A percentile compares a stretch with the other conserved stretches of the same genome.
These are phyloP conservation scores for Pestalotiopsis sp. DNA, from an alignment of 2,329 filamentous ascomycete genomes.

Conservation along the genomic window DNA sequence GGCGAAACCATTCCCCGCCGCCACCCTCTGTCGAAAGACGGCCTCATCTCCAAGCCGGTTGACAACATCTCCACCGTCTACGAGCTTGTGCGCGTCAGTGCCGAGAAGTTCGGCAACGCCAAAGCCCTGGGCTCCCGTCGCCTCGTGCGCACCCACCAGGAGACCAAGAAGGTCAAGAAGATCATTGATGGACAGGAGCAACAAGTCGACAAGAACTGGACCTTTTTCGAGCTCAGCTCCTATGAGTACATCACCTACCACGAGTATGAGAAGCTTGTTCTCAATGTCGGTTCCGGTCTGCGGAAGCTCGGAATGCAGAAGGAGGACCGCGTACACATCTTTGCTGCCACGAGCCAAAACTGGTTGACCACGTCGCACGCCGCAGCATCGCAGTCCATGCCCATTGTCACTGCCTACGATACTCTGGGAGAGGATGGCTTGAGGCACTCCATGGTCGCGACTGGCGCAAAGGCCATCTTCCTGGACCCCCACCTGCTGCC, in stretches of 20 bases:
- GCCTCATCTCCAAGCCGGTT: conserved; percentile 62
- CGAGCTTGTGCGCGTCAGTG: conserved; percentile 73
- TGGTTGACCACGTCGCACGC: conserved; percentile 56
- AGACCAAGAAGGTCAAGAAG: conserved; percentile 91
- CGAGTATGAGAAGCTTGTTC: conserved; percentile 73
- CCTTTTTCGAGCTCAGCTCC: conserved; percentile 80
- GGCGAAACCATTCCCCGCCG: conserved; percentile 79
- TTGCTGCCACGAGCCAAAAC: conserved; percentile 69
- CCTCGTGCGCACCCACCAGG: conserved; percentile 76
- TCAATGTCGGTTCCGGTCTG: conserved; percentile 71
- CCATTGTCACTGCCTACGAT: conserved; percentile 79
- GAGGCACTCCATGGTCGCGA: conserved; percentile 71
- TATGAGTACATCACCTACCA: conserved; percentile 79
- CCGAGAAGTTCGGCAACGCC: conserved; percentile 66
- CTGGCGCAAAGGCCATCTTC: conserved; percentile 72
- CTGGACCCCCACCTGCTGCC: conserved; percentile 73
- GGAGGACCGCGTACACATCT: conserved; percentile 76
- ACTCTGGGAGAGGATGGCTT: conserved; percentile 75
- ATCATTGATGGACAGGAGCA: conserved; percentile 78
- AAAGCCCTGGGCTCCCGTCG: conserved; percentile 72
- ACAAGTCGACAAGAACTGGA: conserved; percentile 86
- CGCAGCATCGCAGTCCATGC: conserved; percentile 73
- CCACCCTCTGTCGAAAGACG: conserved; percentile 63
- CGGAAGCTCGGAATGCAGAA: conserved; percentile 72
- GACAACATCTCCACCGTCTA: conserved; percentile 72